phyloP scores from a whole-genome alignment of 129 eudicot species.

The Ambrosia artemisiifolia region DNA sequence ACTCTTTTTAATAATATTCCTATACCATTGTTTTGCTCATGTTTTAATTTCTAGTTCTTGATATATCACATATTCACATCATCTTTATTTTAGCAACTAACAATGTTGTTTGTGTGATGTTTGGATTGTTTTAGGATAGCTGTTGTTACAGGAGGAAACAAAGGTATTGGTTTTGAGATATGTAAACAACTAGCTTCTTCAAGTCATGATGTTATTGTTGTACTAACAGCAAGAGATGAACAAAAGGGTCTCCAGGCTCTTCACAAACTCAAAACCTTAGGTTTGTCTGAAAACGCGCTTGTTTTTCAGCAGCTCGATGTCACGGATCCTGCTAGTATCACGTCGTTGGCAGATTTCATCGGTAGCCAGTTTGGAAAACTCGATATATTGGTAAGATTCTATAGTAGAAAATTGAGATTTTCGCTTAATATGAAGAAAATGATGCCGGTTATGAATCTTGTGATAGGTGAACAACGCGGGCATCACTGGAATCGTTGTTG shows the following conservation, averaged over 20 bases:
- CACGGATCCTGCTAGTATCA: constrained; percentile 7
- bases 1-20: background rate
- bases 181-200: constrained; percentile 17
- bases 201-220: constrained; percentile 5
- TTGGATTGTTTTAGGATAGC: constrained; percentile 23
- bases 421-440: background rate
- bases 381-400: constrained; percentile 13
- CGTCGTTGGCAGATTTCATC: constrained; percentile 19
- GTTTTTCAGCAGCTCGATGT: constrained; percentile 20
- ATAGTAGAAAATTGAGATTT: background rate
- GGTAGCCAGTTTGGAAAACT: background rate
- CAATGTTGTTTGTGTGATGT: constrained; percentile 3
- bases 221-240: constrained; percentile 25
- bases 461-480: constrained; percentile 19
- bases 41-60: background rate
- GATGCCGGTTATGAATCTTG: background rate
- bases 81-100: background rate
- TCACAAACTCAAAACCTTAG: background rate
- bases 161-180: constrained; percentile 20
- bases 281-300: background rate
- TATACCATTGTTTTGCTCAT: background rate
- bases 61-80: background rate
- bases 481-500: constrained; percentile 1
- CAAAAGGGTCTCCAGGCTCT: constrained; percentile 23
- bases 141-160: constrained; percentile 28